Evolutionary conservation across 2,329 filamentous ascomycete species (phyloP).

Genomic region (Scedosporium minutisporum): DNA sequence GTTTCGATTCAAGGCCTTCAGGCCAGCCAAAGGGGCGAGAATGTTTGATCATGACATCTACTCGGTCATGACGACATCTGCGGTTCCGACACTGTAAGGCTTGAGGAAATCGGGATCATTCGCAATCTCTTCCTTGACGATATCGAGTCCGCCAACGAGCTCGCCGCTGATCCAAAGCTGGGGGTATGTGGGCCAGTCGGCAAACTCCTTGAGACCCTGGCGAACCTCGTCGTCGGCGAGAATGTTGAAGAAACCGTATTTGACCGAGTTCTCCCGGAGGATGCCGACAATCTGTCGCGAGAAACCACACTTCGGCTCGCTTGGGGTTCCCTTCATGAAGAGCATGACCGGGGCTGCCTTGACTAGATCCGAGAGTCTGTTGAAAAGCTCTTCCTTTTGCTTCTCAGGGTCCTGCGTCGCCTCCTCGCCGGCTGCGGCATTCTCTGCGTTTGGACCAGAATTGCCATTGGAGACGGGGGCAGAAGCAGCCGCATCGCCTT

Average conservation of each 20-base stretch:
- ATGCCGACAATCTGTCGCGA: slow-evolving; percentile 81
- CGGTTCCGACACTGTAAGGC: slow-evolving; percentile 52
- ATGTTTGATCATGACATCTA: neutral
- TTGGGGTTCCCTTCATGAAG: slow-evolving; percentile 76
- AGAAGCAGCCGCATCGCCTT: slow-evolving; percentile 29
- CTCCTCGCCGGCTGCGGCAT: neutral
- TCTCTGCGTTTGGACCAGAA: neutral
- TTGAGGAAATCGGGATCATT: slow-evolving; percentile 76
- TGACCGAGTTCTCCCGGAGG: slow-evolving; percentile 78
- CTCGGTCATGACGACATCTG: slow-evolving; percentile 19
- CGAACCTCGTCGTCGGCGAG: slow-evolving; percentile 93
- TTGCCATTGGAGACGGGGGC: neutral
- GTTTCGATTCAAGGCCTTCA: neutral
- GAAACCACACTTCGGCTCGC: slow-evolving; percentile 82
- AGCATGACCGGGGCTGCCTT: slow-evolving; percentile 97
- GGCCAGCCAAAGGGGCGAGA: no score
- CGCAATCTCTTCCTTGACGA: slow-evolving; percentile 90
- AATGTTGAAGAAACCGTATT: slow-evolving; percentile 99
- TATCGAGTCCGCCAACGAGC: slow-evolving; percentile 86
- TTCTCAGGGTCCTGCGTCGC: slow-evolving; percentile 38
- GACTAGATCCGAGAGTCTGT: slow-evolving; percentile 72
- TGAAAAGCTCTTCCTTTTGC: slow-evolving; percentile 75
- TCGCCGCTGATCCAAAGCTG: slow-evolving; percentile 90
- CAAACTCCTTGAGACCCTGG: slow-evolving; percentile 91
- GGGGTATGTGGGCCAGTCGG: slow-evolving; percentile 97